Evolutionary conservation across 768 basidiomycete genomes (phyloP), one percentile per base, ranked within the genome.

Genomic region (Cantharellus anzutake): DNA sequence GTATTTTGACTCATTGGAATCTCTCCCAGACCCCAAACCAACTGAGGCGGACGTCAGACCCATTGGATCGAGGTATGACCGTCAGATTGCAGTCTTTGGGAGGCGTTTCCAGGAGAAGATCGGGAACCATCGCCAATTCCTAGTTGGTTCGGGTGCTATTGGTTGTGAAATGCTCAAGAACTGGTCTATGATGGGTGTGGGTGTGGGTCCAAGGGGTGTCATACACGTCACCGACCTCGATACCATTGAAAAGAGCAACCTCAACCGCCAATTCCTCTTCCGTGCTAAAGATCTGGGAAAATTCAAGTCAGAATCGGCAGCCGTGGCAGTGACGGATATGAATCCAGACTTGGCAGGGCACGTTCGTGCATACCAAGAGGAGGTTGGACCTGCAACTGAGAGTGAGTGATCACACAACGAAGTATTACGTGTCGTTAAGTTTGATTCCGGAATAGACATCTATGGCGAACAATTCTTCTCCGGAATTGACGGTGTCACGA

Each of bases 101-200:
- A 86, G 82, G 70, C 67, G 72, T 2, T 98, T 98, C 81, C 96
- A 99, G 65, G 77, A 84, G 44, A 96, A 88, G 75, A 83, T 99
- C 62, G 78, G 80, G 48, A 84, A 86, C 68, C 81, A 90, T 68
- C 80, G 86, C 37, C 88, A 98, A 67, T 99, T 99, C 79, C 78
- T 99, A 51, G 96, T 99, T 60, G 96, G 96, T 4, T 83, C 94
- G n/a, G 96, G 96, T 51, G 96, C 96, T 41, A 98, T 99, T 69
- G 96, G 96, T 20, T 99, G 96, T 68, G 96, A 99, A 73, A 98
- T 98, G 96, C 73, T 99, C 66, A 99, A 99, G 77, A 99, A 98
- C 71, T 99, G 96, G 96, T 86, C 88, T 64, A 87, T 98, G 90
- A 94, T 98, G 78, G 96, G 96, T 62, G 74, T 99, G 52, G 93